Percentiles rank a stretch among this genome's conserved stretches.
These are phyloP conservation scores for Monosporozyma servazzii DNA, from an alignment of 805 yeast species.

Conservation along the genomic window DNA sequence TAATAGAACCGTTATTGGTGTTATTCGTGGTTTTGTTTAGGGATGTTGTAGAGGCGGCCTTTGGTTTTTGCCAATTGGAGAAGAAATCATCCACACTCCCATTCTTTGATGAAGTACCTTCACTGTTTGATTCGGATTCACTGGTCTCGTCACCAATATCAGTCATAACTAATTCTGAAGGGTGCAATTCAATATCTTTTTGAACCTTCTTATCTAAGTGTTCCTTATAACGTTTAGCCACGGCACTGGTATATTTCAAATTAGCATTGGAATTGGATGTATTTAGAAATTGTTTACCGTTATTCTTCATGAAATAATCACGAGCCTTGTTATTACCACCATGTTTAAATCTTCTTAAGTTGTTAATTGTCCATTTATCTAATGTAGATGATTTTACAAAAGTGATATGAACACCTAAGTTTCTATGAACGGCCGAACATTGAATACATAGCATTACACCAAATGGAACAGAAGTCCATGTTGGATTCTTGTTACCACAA, in stretches of 20 bases:
- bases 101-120: slow-evolving; percentile 26
- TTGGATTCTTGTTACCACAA: slow-evolving; percentile 87
- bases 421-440: slow-evolving; percentile 92
- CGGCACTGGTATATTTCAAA: slow-evolving; percentile 69
- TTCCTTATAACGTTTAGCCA: slow-evolving; percentile 73
- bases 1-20: not conserved
- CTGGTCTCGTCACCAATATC: slow-evolving; percentile 16
- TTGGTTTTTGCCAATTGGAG: slow-evolving; percentile 83
- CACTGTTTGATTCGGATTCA: slow-evolving; percentile 17
- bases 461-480: slow-evolving; percentile 97
- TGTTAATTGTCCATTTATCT: slow-evolving; percentile 90
- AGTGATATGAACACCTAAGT: slow-evolving; percentile 90
- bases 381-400: slow-evolving; percentile 87
- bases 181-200: slow-evolving; percentile 59
- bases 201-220: slow-evolving; percentile 63
- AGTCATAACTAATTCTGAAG: slow-evolving; percentile 56
- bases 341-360: slow-evolving; percentile 81
- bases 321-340: slow-evolving; percentile 88
- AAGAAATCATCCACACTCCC: slow-evolving; percentile 76
- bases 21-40: not conserved
- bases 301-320: slow-evolving; percentile 75
- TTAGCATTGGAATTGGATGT: slow-evolving; percentile 48
- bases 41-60: slow-evolving; percentile 1
- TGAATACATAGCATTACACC: slow-evolving; percentile 89
- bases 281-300: slow-evolving; percentile 62